Conservation (phyloP, 805 yeast species). For the Zygoascus flipseniorum region DNA sequence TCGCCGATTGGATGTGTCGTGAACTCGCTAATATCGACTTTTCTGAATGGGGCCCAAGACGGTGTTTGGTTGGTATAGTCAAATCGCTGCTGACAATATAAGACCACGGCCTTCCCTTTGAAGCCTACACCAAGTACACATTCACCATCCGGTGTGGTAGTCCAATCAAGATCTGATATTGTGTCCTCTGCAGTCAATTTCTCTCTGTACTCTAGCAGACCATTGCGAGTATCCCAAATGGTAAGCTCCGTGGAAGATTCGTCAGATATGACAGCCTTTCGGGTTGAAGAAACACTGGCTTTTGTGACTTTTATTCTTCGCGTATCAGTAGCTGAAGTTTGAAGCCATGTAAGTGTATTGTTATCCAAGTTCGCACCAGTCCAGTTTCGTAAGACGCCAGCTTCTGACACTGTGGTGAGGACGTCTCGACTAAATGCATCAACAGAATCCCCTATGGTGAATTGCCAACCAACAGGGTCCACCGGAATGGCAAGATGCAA, state of each 20-base stretch:
- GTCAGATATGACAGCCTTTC: conserved; percentile 69
- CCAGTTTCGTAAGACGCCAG: conserved; percentile 44
- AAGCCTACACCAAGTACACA: conserved; percentile 80
- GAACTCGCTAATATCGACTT: conserved; percentile 57
- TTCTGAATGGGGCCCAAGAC: conserved; percentile 66
- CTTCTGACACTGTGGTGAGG: conserved; percentile 48
- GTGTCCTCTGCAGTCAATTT: conserved; percentile 8
- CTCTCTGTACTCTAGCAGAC: conserved; percentile 56
- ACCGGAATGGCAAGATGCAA: conserved; percentile 45
- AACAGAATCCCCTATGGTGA: conserved; percentile 26
- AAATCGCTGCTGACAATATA: conserved; percentile 76
- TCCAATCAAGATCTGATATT: conserved; percentile 82
- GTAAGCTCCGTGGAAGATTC: conserved; percentile 41
- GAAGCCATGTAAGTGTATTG: conserved; percentile 41
- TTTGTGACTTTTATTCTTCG: conserved; percentile 43
- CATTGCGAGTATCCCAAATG: conserved; percentile 72
- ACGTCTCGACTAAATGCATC: conserved; percentile 36
- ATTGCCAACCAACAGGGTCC: conserved; percentile 57
- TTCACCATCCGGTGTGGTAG: conserved; percentile 54
- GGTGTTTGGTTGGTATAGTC: conserved; percentile 81
- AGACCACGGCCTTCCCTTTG: conserved; percentile 38
- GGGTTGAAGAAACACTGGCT: conserved; percentile 67
- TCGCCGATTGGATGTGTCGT: conserved; percentile 84
- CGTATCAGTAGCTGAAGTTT: conserved; percentile 44
- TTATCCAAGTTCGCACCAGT: conserved; percentile 29